phyloP scores from a whole-genome alignment of 2,329 filamentous ascomycete species.

The Botrytis medusae region DNA sequence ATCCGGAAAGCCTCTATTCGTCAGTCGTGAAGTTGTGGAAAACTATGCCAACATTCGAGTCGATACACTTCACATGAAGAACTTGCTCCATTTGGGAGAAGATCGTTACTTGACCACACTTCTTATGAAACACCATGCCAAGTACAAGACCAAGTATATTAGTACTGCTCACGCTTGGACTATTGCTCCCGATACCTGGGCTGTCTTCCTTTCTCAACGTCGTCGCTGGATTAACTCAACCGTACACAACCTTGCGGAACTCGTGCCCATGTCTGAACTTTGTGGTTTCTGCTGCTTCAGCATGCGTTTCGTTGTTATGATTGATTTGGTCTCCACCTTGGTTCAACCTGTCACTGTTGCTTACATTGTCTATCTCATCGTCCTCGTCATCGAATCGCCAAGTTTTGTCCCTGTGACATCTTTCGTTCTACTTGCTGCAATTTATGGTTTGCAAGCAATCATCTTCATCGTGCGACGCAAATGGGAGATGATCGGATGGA shows the following conservation, averaged over 20 bases:
- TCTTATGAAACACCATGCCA: conserved; percentile 84
- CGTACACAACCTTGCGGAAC: conserved; percentile 93
- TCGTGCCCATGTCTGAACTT: conserved; percentile 88
- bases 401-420: conserved; percentile 75
- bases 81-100: conserved; percentile 91
- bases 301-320: conserved; percentile 96
- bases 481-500: conserved; percentile 99
- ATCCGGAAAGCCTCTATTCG: conserved; percentile 92
- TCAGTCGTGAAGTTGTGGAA: conserved; percentile 87
- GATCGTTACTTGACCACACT: conserved; percentile 96
- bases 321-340: conserved; percentile 88
- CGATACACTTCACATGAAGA: conserved; percentile 98
- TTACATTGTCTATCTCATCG: conserved; percentile 88
- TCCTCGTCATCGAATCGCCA: conserved; percentile 62
- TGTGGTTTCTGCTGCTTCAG: conserved; percentile 99
- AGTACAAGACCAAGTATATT: conserved; percentile 98
- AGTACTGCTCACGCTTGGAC: conserved; percentile 93
- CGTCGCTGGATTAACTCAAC: conserved; percentile 99
- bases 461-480: conserved; percentile 96
- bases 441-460: conserved; percentile 94
- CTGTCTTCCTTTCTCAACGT: conserved; percentile 94
- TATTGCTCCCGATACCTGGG: conserved; percentile 91
- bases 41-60: conserved; percentile 90
- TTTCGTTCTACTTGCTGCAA: conserved; percentile 88
- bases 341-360: conserved; percentile 88